phyloP scores from a whole-genome alignment of 2,329 filamentous ascomycete species.

The Xylariaceae sp. region DNA sequence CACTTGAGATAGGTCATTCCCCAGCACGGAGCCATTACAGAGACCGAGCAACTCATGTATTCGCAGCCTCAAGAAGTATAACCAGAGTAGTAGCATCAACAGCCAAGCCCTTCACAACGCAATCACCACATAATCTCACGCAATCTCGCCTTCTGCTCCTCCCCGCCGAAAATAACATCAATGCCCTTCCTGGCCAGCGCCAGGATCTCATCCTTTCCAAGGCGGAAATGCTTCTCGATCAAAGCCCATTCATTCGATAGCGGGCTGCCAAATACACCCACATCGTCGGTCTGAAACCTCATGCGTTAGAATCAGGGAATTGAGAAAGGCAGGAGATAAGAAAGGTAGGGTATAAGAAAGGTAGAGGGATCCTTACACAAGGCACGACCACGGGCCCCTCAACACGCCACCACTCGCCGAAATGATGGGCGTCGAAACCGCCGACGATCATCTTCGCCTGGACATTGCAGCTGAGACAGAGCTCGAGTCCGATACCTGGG shows the following conservation, averaged over 20 bases:
- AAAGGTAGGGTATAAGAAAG: too few relatives aligned
- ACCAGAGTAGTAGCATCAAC: too few relatives aligned
- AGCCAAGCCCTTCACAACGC: too few relatives aligned
- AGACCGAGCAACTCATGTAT: too few relatives aligned
- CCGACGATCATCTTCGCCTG: constrained; percentile 66
- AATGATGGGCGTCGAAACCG: constrained; percentile 66
- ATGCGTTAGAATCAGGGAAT: too few relatives aligned
- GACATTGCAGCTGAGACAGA: constrained; percentile 79
- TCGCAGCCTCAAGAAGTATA: too few relatives aligned
- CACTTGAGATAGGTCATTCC: not conserved
- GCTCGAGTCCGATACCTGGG: constrained; percentile 59
- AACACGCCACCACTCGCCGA: constrained; percentile 63
- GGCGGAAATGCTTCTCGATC: constrained; percentile 63
- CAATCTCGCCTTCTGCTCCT: constrained; percentile 56
- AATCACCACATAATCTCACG: constrained; percentile 44
- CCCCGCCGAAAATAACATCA: constrained; percentile 60
- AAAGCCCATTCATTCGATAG: constrained; percentile 73
- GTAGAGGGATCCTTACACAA: too few relatives aligned
- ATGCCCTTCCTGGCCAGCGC: constrained; percentile 56
- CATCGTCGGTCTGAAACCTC: constrained; percentile 66
- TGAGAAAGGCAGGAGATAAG: too few relatives aligned
- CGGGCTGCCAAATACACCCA: constrained; percentile 72
- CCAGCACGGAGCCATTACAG: not conserved
- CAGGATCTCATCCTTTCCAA: constrained; percentile 45
- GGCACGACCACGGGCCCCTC: constrained; percentile 58